These are phyloP conservation scores for Cladophialophora carrionii DNA, from an alignment of 2,329 filamentous ascomycete species.

Conservation along the genomic window DNA sequence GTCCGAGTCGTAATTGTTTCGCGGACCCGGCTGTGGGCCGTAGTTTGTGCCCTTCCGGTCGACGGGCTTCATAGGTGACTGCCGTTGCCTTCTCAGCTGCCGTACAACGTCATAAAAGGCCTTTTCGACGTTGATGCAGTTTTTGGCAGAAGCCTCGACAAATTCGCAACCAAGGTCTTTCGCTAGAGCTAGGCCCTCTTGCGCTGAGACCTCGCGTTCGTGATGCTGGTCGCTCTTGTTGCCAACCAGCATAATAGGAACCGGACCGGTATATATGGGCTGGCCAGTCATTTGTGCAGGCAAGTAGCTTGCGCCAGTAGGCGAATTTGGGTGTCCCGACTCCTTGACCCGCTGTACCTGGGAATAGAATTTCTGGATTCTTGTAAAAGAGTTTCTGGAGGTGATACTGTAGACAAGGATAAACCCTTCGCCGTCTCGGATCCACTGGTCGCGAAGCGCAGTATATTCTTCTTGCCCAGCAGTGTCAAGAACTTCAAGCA, in stretches of 20 bases:
- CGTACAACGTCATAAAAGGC: conserved; percentile 97
- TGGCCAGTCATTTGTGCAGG: conserved; percentile 55
- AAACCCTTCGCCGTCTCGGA: conserved; percentile 95
- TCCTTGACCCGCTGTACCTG: conserved; percentile 98
- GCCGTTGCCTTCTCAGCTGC: conserved; percentile 81
- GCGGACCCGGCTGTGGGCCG: conserved; percentile 19
- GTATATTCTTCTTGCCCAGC: conserved; percentile 99
- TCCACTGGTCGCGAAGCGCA: conserved; percentile 95
- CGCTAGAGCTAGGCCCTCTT: conserved; percentile 89
- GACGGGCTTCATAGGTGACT: conserved; percentile 47
- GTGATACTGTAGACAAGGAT: conserved; percentile 98
- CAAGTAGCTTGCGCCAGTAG: conserved; percentile 55
- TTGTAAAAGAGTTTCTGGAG: conserved; percentile 89
- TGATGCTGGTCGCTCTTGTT: conserved; percentile 98
- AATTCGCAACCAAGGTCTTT: conserved; percentile 94
- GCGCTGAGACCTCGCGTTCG: conserved; percentile 92
- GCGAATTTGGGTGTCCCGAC: conserved; percentile 63
- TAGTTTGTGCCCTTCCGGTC: conserved; percentile 31
- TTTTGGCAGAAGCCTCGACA: conserved; percentile 94
- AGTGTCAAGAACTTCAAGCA: conserved; percentile 96
- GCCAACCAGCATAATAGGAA: conserved; percentile 96
- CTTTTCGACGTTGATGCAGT: conserved; percentile 97
- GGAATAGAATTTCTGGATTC: conserved; percentile 93
- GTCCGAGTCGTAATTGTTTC: conserved; percentile 28
- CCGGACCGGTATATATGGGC: conserved; percentile 55